Percentiles rank a stretch among this genome's conserved stretches.
Conservation (phyloP, 2,329 filamentous ascomycete species). For the Lasiodiplodia sp. region DNA sequence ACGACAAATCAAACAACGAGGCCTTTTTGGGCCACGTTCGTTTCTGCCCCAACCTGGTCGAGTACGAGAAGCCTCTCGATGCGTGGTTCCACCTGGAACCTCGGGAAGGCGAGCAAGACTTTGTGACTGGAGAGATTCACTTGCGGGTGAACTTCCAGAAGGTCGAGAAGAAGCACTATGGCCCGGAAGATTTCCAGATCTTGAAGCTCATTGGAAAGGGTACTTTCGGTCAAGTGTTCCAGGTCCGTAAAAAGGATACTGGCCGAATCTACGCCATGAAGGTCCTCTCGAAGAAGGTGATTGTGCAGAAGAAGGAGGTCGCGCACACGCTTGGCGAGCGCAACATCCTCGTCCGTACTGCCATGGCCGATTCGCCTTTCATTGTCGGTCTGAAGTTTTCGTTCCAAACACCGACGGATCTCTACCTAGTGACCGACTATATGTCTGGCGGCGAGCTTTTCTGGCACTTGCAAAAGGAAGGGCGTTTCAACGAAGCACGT, state of each 20-base stretch:
- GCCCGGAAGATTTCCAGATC: slow-evolving; percentile 94
- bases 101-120: slow-evolving; percentile 79
- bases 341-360: slow-evolving; percentile 95
- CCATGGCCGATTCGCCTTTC: slow-evolving; percentile 94
- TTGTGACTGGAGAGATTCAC: slow-evolving; percentile 84
- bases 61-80: slow-evolving; percentile 74
- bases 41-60: slow-evolving; percentile 73
- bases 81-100: slow-evolving; percentile 87
- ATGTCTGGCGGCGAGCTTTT: slow-evolving; percentile 99
- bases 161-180: slow-evolving; percentile 88
- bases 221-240: slow-evolving; percentile 98
- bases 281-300: slow-evolving; percentile 98
- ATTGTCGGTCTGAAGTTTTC: slow-evolving; percentile 99
- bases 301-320: slow-evolving; percentile 99
- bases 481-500: slow-evolving; percentile 89
- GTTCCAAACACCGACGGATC: slow-evolving; percentile 94
- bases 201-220: slow-evolving; percentile 96
- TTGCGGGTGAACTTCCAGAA: slow-evolving; percentile 86
- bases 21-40: slow-evolving; percentile 91
- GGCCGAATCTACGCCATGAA: slow-evolving; percentile 99
- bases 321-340: slow-evolving; percentile 96
- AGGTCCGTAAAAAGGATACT: slow-evolving; percentile 97
- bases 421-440: slow-evolving; percentile 98
- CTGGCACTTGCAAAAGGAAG: slow-evolving; percentile 98
- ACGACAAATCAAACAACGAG: slow-evolving; percentile 84